Evolutionary conservation across 2,329 filamentous ascomycete species (phyloP).

Genomic region (Grosmannia clavigera): DNA sequence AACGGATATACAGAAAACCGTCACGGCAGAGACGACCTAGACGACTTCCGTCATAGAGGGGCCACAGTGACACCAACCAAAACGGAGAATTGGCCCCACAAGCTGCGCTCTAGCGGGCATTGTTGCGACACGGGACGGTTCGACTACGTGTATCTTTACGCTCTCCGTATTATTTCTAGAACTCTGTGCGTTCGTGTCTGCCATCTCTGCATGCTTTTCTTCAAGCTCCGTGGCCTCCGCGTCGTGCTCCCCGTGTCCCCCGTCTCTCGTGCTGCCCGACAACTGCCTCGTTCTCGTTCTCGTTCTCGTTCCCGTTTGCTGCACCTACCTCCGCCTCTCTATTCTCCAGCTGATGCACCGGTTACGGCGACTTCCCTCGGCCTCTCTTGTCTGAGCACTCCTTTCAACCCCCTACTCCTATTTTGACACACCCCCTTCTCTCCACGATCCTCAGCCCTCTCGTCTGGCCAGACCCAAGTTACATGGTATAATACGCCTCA

Average conservation of each 20-base stretch:
- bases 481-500: background rate
- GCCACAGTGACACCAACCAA: background rate
- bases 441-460: background rate
- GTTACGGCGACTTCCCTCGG: background rate
- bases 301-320: background rate
- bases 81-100: background rate
- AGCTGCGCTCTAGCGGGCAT: background rate
- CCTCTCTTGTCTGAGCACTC: background rate
- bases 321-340: background rate
- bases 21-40: background rate
- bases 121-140: background rate
- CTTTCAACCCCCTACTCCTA: background rate
- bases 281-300: background rate
- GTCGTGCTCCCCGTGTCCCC: background rate
- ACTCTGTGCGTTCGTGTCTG: background rate
- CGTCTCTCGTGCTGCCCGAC: background rate
- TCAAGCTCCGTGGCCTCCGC: slow-evolving; percentile 1
- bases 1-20: background rate
- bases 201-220: background rate
- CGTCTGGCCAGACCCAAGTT: background rate
- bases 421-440: background rate
- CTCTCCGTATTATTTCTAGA: background rate
- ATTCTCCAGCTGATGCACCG: background rate
- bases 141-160: background rate
- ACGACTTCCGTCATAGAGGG: background rate